Evolutionary conservation across 306 rosid species (phyloP).

Genomic region (Vachellia pachyceras): DNA sequence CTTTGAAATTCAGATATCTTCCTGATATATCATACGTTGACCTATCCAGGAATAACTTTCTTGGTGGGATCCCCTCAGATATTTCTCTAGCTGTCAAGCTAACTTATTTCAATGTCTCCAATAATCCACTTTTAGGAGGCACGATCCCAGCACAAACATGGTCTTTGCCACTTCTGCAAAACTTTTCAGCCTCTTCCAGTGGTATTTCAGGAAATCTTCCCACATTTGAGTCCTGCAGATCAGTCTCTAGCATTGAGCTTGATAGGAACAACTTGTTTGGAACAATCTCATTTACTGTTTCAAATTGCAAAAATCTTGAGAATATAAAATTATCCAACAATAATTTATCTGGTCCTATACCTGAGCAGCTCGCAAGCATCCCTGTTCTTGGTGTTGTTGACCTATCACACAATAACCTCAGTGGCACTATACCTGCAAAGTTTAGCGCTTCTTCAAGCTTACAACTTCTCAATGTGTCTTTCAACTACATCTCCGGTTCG

Average conservation of each 20-base stretch:
- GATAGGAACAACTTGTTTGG: constrained; percentile 69
- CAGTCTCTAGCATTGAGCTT: constrained; percentile 65
- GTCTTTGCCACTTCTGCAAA: constrained; percentile 70
- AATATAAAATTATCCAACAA: constrained; percentile 62
- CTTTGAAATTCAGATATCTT: constrained; percentile 66
- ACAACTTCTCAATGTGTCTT: constrained; percentile 81
- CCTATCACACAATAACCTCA: constrained; percentile 70
- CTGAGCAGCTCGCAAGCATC: constrained; percentile 77
- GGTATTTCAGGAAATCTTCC: constrained; percentile 70
- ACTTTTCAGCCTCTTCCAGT: constrained; percentile 82
- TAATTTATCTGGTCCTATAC: constrained; percentile 74
- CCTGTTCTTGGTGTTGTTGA: constrained; percentile 68
- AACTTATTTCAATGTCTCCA: constrained; percentile 76
- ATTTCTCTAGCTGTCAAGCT: constrained; percentile 65
- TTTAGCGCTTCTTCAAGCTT: constrained; percentile 72
- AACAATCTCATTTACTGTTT: constrained; percentile 56
- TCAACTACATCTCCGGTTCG: constrained; percentile 81
- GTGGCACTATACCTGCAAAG: constrained; percentile 71
- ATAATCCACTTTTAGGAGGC: constrained; percentile 67
- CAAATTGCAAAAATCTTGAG: constrained; percentile 67
- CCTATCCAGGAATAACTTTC: constrained; percentile 74
- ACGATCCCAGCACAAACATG: constrained; percentile 63
- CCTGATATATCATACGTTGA: constrained; percentile 72
- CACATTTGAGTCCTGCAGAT: constrained; percentile 65
- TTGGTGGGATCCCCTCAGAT: constrained; percentile 85